These are phyloP conservation scores for Rhodotorula sp. DNA, from an alignment of 1,284 basidiomycete genomes.

Conservation along the genomic window DNA sequence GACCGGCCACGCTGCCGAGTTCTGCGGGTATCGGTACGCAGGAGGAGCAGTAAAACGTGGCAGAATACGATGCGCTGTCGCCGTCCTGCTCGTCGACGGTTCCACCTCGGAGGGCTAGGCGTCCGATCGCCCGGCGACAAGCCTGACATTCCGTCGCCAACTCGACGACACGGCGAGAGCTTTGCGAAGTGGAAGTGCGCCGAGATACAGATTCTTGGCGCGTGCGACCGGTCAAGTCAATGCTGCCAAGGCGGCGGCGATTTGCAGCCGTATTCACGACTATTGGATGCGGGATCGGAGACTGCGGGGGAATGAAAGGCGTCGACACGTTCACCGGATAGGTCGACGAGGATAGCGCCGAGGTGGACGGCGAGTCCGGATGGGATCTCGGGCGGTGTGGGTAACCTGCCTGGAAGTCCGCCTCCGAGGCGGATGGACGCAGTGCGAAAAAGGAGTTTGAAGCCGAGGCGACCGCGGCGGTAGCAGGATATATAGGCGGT, in stretches of 20 bases:
- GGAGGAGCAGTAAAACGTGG: slow-evolving; percentile 14
- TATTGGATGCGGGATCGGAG: not conserved
- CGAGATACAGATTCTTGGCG: not conserved
- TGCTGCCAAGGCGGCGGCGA: slow-evolving; percentile 16
- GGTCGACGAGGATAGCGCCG: not conserved
- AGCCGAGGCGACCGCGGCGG: no score
- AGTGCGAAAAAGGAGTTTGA: no score
- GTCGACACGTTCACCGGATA: slow-evolving; percentile 15
- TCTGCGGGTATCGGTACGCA: slow-evolving; percentile 10
- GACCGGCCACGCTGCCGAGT: not conserved
- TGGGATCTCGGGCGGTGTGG: no score
- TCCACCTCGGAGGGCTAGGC: slow-evolving; percentile 25
- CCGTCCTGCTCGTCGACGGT: slow-evolving; percentile 17
- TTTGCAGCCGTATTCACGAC: slow-evolving; percentile 18
- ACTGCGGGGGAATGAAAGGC: slow-evolving; percentile 18
- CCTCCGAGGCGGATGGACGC: no score
- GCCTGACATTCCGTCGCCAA: slow-evolving; percentile 12
- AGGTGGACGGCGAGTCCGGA: no score
- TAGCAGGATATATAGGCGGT: no score
- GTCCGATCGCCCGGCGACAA: slow-evolving; percentile 14
- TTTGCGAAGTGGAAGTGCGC: not conserved
- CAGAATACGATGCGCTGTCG: slow-evolving; percentile 6
- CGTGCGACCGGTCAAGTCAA: slow-evolving; percentile 25
- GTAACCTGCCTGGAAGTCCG: no score
- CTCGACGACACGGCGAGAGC: slow-evolving; percentile 23